Evolutionary conservation across 257 asterid genomes (phyloP).

Genomic region (Solanum rostratum): DNA sequence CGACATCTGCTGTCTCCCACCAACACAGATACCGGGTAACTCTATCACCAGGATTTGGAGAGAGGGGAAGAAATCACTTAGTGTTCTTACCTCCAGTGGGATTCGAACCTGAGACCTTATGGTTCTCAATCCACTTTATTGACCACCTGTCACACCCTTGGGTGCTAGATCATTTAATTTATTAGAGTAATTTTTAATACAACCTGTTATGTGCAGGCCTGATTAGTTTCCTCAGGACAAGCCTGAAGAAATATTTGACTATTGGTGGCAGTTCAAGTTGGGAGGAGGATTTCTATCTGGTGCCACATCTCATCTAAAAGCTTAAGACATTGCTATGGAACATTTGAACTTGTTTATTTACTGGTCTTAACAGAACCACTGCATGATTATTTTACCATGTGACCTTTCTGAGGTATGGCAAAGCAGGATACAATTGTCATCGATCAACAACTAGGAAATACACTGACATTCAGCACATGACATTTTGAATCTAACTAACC

Average conservation of each 20-base stretch:
- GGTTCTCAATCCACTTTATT: neutral
- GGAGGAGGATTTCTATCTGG: neutral
- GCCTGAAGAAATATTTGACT: neutral
- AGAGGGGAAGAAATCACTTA: neutral
- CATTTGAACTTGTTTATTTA: neutral
- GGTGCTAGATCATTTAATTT: neutral
- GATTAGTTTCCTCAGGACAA: neutral
- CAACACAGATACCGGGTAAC: neutral
- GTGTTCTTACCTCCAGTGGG: neutral
- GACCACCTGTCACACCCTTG: neutral
- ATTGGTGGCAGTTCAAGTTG: neutral
- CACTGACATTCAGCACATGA: neutral
- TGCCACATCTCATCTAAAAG: neutral
- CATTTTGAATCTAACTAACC: slow-evolving; percentile 55
- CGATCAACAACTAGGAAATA: neutral
- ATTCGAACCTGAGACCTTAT: neutral
- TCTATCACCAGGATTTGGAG: neutral
- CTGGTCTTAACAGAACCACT: neutral
- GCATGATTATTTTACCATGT: neutral
- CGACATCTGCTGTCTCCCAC: neutral
- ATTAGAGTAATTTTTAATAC: neutral
- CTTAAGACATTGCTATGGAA: neutral
- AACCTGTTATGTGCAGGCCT: neutral
- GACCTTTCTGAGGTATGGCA: neutral
- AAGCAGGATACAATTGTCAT: neutral